These are phyloP conservation scores for Arthroderma sp. DNA, from an alignment of 2,329 filamentous ascomycete species.

Conservation along the genomic window DNA sequence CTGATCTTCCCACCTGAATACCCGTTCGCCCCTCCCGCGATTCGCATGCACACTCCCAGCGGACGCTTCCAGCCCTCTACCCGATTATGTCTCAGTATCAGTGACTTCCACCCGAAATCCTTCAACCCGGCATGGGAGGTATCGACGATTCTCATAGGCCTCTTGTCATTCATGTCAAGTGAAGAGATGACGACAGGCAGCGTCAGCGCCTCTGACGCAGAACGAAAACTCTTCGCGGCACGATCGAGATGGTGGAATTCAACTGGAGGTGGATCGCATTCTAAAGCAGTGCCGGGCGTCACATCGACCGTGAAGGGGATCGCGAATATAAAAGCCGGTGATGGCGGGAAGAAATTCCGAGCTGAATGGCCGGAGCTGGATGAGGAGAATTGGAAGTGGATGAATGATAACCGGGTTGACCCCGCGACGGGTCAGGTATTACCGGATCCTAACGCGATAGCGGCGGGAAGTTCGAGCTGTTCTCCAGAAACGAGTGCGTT, in stretches of 20 bases:
- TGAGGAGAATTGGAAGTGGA: constrained; percentile 82
- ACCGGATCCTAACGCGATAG: constrained; percentile 32
- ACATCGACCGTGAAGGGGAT: constrained; percentile 55
- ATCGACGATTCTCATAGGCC: constrained; percentile 84
- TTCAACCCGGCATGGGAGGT: constrained; percentile 99
- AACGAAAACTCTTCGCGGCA: constrained; percentile 64
- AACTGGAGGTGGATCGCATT: constrained; percentile 69
- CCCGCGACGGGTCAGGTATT: constrained; percentile 55
- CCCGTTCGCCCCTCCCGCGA: constrained; percentile 90
- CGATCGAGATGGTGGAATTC: constrained; percentile 92
- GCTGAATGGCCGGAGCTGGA: constrained; percentile 84
- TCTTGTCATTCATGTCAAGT: constrained; percentile 94
- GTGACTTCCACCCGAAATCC: constrained; percentile 92
- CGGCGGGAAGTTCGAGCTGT: constrained; percentile 32
- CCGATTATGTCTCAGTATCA: constrained; percentile 86
- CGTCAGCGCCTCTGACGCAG: constrained; percentile 60
- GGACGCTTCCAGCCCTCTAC: constrained; percentile 91
- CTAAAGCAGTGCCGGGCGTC: constrained; percentile 33
- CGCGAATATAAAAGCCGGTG: constrained; percentile 68
- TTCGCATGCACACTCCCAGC: constrained; percentile 96
- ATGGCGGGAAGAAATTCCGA: constrained; percentile 82
- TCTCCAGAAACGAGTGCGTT: constrained; percentile 50
- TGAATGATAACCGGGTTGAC: constrained; percentile 71
- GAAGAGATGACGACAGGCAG: constrained; percentile 98
- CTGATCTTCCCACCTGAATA: constrained; percentile 93